phyloP scores from a whole-genome alignment of 495 filamentous ascomycete species.

The Lepidopterella palustris region DNA sequence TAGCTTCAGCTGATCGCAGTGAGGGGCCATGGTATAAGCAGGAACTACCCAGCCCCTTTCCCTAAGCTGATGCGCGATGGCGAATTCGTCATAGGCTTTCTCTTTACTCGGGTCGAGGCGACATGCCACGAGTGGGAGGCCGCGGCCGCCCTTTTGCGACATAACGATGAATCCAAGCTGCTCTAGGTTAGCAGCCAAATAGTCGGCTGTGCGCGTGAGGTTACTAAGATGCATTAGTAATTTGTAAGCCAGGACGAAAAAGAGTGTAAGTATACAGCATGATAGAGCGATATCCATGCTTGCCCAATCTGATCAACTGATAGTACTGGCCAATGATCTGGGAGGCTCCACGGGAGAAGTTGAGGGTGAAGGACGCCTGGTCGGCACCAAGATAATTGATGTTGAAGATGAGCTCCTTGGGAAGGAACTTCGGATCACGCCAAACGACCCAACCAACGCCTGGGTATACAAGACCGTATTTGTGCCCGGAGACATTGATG shows the following conservation, averaged over 20 bases:
- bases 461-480: constrained; percentile 76
- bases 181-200: constrained; percentile 62
- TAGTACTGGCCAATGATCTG: constrained; percentile 96
- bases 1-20: constrained; percentile 70
- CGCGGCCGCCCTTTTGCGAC: constrained; percentile 65
- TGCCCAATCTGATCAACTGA: constrained; percentile 85
- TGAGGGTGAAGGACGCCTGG: constrained; percentile 94
- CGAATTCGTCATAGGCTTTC: constrained; percentile 67
- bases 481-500: constrained; percentile 91
- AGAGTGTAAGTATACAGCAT: constrained; percentile 46
- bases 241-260: background rate
- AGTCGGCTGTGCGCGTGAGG: constrained; percentile 74
- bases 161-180: constrained; percentile 76
- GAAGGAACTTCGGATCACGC: constrained; percentile 74
- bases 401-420: constrained; percentile 90
- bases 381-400: constrained; percentile 95
- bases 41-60: constrained; percentile 84
- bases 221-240: constrained; percentile 40
- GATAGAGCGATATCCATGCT: constrained; percentile 77
- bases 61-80: constrained; percentile 68
- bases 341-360: constrained; percentile 88
- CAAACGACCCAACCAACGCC: constrained; percentile 92
- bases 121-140: constrained; percentile 83
- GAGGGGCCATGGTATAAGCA: constrained; percentile 90
- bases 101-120: constrained; percentile 54